Base-by-base conservation (phyloP, 2,329 filamentous ascomycete species). In the Tolypocladium nubicola region DNA sequence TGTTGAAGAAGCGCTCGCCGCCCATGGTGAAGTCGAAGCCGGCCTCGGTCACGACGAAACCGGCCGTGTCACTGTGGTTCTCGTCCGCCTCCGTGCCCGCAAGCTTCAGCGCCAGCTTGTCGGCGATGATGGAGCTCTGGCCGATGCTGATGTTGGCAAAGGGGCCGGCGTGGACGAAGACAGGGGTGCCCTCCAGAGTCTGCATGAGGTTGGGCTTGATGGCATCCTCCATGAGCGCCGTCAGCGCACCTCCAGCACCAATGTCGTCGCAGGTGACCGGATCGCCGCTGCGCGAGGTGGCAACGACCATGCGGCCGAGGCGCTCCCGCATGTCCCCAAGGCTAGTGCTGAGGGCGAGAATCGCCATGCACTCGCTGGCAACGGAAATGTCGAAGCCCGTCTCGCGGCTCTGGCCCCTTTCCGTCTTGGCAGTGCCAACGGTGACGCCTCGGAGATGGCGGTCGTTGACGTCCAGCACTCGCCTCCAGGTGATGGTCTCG, bases 21-120 rank as follows among this genome's bases (percentile, higher is more conserved):
- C 94, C 94, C 94, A 99, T 99, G 67, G 94, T 97, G 76, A 99
- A 99, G 75, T 99, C 94, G 73, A 99, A 99, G 11, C 94, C 94
- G 56, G 94, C 93, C 74, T 99, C 94, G 1, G 94, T 99, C 41
- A 99, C 86, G 26, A 97, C 93, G 66, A 94, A 97, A 11, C 94
- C 94, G 37, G 89, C 84, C 79, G 94, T 93, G 64, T 86, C 78
- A 54, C 84, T 79, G 67, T 92, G 83, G 66, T 95, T 84, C 76
- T 97, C 94, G 63, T 96, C 93, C 7, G 86, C 82, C 74, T 99
- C 94, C 1, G 93, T 97, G 68, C 94, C 94, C 5, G 91, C 89
- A 62, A 99, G 86, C 80, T 99, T 99, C 62, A 99, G 79, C 1
- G 94, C 94, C 71, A 99, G 84, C 76, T 92, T 95, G 72, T 97